Base-by-base conservation (phyloP, 345 rosid genomes). In the Eucalyptus curtisii region DNA sequence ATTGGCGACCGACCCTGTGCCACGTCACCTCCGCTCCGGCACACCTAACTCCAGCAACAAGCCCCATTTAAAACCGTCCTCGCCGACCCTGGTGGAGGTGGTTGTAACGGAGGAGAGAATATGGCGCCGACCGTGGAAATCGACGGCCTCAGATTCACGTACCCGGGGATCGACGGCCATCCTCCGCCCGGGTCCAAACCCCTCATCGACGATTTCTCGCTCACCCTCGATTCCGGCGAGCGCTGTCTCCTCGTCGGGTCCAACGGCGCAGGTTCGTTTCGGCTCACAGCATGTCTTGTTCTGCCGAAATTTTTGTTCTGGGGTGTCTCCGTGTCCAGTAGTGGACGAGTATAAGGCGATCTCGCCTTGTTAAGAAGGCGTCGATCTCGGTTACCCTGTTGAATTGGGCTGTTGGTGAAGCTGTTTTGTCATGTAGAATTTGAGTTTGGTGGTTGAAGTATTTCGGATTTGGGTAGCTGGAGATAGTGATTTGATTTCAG, bases 181-280 rank as follows among this genome's bases (percentile, higher is more conserved):
- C 99, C 98, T 2, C 99, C 99, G 37, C 97, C 93, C 31, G 99
- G 99, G 6, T 95, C 97, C 42, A 93, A 93, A 40, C 97, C 98
- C 76, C 89, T 97, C 49, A 94, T 98, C 42, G 98, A 95, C 7
- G 97, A 92, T 89, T 96, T 96, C 93, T 90, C 92, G 30, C 92
- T 95, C 89, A 90, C 91, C 82, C 94, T 98, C 85, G 90, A 92
- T 85, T 92, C 95, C 5, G 95, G 96, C 86, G 95, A 98, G 20
- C 96, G 99, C 87, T 95, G 98, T 90, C 98, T 98, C 91, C 99
- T 96, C 90, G 98, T 98, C 79, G 99, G 99, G 93, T 97, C 99
- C 89, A 98, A 98, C 80, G 99, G 99, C 88, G 99, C 99, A 6
- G 99, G 99, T 96, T 49, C 10, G 92, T 88, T 45, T 31, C 9